Conservation (phyloP, 148 eudicot genomes). For the Diospyros lotus region DNA sequence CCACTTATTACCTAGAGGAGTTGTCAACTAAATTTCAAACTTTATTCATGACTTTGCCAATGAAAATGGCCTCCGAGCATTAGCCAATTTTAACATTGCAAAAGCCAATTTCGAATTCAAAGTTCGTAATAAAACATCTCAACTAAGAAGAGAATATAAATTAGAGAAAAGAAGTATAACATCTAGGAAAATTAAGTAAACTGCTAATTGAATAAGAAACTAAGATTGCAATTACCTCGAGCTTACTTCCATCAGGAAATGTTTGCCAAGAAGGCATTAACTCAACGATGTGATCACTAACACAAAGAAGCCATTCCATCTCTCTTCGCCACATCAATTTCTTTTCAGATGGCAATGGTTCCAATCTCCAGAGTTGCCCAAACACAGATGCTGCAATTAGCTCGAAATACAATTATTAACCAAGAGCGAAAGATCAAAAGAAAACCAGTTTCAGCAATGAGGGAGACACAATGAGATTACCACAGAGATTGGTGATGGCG, state of each 20-base stretch:
- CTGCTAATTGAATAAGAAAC: background rate
- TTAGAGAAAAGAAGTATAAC: background rate
- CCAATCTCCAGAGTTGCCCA: slow-evolving; percentile 97
- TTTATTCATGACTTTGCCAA: background rate
- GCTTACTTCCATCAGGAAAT: slow-evolving; percentile 83
- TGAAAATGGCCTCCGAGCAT: background rate
- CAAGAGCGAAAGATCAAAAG: background rate
- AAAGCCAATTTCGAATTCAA: background rate
- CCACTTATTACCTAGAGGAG: background rate
- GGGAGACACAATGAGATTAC: slow-evolving; percentile 27
- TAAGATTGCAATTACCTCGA: slow-evolving; percentile 53
- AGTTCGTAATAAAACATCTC: background rate
- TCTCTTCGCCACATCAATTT: slow-evolving; percentile 93
- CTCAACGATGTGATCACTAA: slow-evolving; percentile 92
- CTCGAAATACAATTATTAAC: background rate
- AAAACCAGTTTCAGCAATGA: background rate
- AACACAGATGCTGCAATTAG: slow-evolving; percentile 57
- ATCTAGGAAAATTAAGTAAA: background rate
- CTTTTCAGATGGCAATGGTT: slow-evolving; percentile 68
- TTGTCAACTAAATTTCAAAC: background rate
- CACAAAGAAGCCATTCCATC: slow-evolving; percentile 86
- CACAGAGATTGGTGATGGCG: slow-evolving; percentile 89
- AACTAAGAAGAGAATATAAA: background rate
- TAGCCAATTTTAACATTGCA: background rate
- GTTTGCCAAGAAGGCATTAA: slow-evolving; percentile 86